Percentiles rank a stretch among this genome's conserved stretches.
phyloP scores from a whole-genome alignment of 495 filamentous ascomycete genomes.

The Peziza echinospora region DNA sequence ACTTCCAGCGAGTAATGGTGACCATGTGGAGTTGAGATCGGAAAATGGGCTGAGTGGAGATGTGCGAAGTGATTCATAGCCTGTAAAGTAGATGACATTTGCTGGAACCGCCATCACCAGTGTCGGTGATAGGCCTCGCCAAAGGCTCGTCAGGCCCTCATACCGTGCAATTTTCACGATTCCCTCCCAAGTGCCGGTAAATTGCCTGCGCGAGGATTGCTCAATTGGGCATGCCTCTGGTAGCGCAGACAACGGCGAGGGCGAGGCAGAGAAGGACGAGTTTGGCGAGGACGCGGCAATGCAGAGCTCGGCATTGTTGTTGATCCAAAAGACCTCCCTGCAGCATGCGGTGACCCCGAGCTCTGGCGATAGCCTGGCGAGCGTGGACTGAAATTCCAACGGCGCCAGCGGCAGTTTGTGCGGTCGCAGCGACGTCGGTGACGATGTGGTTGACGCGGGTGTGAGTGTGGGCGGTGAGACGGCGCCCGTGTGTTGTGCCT shows the following conservation, averaged over 20 bases:
- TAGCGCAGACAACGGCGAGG: conserved; percentile 16
- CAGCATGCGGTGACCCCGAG: conserved; percentile 91
- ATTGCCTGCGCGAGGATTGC: conserved; percentile 57
- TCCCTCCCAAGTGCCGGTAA: conserved; percentile 79
- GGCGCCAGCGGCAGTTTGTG: conserved; percentile 16
- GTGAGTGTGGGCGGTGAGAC: conserved; percentile 21
- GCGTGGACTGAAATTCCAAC: conserved; percentile 17
- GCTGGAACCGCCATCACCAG: conserved; percentile 82
- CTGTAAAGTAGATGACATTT: conserved; percentile 97
- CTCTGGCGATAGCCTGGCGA: conserved; percentile 25
- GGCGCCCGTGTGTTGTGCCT: conserved; percentile 47
- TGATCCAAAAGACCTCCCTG: conserved; percentile 90
- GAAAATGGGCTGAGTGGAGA: conserved; percentile 47
- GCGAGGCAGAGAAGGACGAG: conserved; percentile 17
- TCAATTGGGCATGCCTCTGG: conserved; percentile 63
- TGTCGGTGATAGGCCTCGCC: conserved; percentile 83
- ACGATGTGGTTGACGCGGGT: conserved; percentile 2
- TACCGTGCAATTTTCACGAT: conserved; percentile 90
- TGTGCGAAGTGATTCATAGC: conserved; percentile 82
- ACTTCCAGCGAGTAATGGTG: conserved; percentile 60
- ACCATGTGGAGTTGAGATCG: conserved; percentile 34
- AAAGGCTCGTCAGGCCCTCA: conserved; percentile 68
- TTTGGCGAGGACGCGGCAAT: conserved; percentile 34
- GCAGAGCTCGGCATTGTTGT: conserved; percentile 65
- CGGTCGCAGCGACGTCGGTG: conserved; percentile 6